Evolutionary conservation across 1,139 yeast genomes (phyloP), one percentile per base, ranked within the genome.

Genomic region (Debaryomycetaceae sp.): DNA sequence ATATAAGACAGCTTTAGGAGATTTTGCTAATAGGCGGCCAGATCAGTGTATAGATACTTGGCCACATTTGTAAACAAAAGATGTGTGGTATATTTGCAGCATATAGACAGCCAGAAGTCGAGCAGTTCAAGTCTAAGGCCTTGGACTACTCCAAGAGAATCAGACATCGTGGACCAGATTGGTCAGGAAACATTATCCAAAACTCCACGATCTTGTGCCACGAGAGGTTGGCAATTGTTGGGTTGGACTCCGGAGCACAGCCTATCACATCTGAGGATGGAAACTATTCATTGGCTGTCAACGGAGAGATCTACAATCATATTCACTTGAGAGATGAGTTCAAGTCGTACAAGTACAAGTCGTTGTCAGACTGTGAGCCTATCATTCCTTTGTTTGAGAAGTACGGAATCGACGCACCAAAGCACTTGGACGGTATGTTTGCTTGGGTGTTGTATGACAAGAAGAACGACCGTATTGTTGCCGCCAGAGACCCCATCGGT

Each of bases 71-170:
- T 31, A 9, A 31, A 34, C 23, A 33, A 37, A 53, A 41, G 29
- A 95, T 93, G 99, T 95, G 98, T 84, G 99, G 98, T 71, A 91
- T 93, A 59, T 93, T 89, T 66, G 97, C 97, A 52, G 90, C 95
- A 47, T 89, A 78, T 69, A 84, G 78, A 68, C 91, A 87, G 62
- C 86, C 84, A 42, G 87, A 89, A 53, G 83, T 87, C 49, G 84
- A 85, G 58, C 72, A 77, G 48, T 93, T 88, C 78, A 93, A 91
- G 71, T 80, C 84, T 48, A 84, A 83, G 63, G 98, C 98, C 41
- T 77, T 93, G 53, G 95, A 88, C 65, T 79, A 88, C 63, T 80
- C 98, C 53, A 91, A 90, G 71, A 80, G 90, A 69, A 85, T 91
- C 65, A 86, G 99, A 74, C 99, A 93, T 71, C 86, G 99, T 72